Evolutionary conservation across 371 early-diverging fungal species (phyloP).

Genomic region (Mortierella sp.): DNA sequence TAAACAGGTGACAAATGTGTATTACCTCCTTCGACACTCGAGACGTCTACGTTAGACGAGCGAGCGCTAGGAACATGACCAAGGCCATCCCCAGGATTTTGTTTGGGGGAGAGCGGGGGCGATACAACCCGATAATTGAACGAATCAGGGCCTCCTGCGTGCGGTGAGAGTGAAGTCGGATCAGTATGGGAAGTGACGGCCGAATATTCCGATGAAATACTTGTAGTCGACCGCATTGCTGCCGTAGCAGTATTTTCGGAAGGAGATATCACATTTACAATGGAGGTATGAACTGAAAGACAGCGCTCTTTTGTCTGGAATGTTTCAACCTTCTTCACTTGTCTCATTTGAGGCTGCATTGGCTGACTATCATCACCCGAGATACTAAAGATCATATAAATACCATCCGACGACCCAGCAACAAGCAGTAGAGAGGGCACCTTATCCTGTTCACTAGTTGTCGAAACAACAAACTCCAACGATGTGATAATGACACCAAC

Average conservation of each 20-base stretch:
- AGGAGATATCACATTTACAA: constrained; percentile 41
- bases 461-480: constrained; percentile 41
- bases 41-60: constrained; percentile 21
- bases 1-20: constrained; percentile 23
- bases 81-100: constrained; percentile 1
- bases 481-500: constrained; percentile 40
- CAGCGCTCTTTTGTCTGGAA: constrained; percentile 44
- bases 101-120: not conserved
- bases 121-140: constrained; percentile 6
- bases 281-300: constrained; percentile 31
- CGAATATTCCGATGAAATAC: constrained; percentile 27
- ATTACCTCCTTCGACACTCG: not conserved
- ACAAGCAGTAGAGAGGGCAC: constrained; percentile 32
- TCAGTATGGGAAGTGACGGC: constrained; percentile 19
- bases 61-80: not conserved
- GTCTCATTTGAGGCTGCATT: constrained; percentile 8
- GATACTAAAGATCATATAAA: constrained; percentile 46
- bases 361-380: not conserved
- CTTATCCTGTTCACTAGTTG: constrained; percentile 52
- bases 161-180: constrained; percentile 9
- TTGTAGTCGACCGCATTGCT: constrained; percentile 24
- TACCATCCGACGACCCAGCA: constrained; percentile 40
- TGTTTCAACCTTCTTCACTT: constrained; percentile 32
- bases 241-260: constrained; percentile 16
- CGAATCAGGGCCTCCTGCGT: not conserved